Base-by-base conservation (phyloP, 441 rosid genomes). In the Iberis amara region DNA sequence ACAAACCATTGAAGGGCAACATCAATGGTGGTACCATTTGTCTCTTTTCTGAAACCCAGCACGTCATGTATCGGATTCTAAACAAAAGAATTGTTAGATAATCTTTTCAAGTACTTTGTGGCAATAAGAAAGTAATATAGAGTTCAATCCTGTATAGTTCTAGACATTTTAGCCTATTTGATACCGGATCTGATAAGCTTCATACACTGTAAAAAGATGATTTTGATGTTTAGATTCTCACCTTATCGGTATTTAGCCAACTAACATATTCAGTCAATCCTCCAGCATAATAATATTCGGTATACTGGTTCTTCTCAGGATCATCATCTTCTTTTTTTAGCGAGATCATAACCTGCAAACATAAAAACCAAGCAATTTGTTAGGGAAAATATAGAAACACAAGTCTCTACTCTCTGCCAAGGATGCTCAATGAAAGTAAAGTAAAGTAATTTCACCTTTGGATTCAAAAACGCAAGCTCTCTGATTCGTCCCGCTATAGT, bases 401-500 rank as follows among this genome's bases (percentile, higher is more conserved):
- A 47, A 48, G 33, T 47, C 21, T 47, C n/a, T n/a, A n/a, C n/a
- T n/a, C 27, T 39, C 48, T 48, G 40, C 31, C 11, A 33, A 3
- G 38, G 28, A 52, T 52, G 6, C 44, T 39, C 47, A 36, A 39
- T 8, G 40, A 6, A 30, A 18, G 21, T 51, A 39, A 54, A 60
- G 23, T n/a, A 47, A 21, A 33, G 38, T 8, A 11, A 48, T 14
- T 55, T 62, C 69, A 86, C 96, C 79, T 80, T 81, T 46, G 98
- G 96, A 65, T 90, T 90, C 48, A 90, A 66, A 60, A 90, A 90
- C 55, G 98, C 95, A 37, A 87, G 89, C 68, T 87, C 97, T 65
- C 96, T 79, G 53, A 86, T 80, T 61, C 97, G 75, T 55, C 89
- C 92, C 64, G 79, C 81, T 47, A 90, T 69, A 32, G 91, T 85